A percentile compares a stretch with the other conserved stretches of the same genome.
Conservation (phyloP, 2,329 filamentous ascomycete genomes). For the Aureobasidium pullulans region DNA sequence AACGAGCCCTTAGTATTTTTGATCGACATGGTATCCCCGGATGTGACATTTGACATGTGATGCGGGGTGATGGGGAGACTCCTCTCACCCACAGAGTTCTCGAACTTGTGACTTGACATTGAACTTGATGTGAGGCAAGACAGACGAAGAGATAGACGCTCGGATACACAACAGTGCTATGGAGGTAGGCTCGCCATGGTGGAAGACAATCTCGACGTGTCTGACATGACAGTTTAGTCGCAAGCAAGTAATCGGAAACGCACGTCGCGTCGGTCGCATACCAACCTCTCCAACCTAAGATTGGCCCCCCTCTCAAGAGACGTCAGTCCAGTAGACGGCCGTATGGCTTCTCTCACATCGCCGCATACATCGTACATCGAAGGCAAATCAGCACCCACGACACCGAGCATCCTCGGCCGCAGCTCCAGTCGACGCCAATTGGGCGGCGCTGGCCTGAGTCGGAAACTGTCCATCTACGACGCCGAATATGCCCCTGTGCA, state of each 20-base stretch:
- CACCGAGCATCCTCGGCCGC: conserved; percentile 41
- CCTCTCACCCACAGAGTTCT: not conserved
- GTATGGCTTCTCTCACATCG: not conserved
- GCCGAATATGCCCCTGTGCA: conserved; percentile 17
- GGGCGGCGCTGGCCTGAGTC: conserved; percentile 25
- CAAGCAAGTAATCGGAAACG: conserved; percentile 13
- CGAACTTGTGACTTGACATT: not conserved
- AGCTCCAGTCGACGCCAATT: conserved; percentile 31
- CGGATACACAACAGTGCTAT: not conserved
- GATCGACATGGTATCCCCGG: conserved; percentile 4
- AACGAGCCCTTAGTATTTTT: too few relatives aligned
- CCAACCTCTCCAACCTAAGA: conserved; percentile 52
- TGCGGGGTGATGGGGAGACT: not conserved
- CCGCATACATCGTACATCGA: conserved; percentile 39
- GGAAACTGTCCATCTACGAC: conserved; percentile 25
- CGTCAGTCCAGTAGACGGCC: conserved; percentile 17
- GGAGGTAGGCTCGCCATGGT: not conserved
- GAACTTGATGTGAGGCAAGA: not conserved
- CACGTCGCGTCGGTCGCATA: conserved; percentile 46
- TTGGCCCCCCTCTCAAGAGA: conserved; percentile 51
- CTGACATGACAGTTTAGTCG: not conserved
- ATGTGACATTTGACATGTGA: conserved; percentile 6
- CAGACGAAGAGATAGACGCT: too few relatives aligned
- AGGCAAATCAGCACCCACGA: conserved; percentile 41
- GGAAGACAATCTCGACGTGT: not conserved